phyloP scores from a whole-genome alignment of 495 filamentous ascomycete genomes.

The Annulohypoxylon maeteangense region DNA sequence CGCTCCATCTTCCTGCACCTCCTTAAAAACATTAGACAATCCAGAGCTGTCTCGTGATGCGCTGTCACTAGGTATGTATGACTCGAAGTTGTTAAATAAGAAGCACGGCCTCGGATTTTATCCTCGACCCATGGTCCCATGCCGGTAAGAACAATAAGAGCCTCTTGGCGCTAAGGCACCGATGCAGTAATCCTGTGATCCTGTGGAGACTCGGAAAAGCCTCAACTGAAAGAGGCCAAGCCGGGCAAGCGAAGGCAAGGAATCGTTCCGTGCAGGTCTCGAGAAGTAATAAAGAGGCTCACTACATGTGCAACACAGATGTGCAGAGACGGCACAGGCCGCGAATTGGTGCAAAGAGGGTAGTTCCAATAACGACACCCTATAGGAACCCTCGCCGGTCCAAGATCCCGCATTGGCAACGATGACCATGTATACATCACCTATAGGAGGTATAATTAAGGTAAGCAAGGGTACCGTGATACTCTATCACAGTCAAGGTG shows the following conservation, averaged over 20 bases:
- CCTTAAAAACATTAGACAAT: neutral
- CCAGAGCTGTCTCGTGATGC: conserved; percentile 34
- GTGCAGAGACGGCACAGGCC: conserved; percentile 2
- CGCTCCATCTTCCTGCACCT: conserved; percentile 27
- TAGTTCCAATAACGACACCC: conserved; percentile 17
- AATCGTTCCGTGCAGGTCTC: neutral
- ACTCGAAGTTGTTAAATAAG: conserved; percentile 7
- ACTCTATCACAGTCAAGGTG: conserved; percentile 6
- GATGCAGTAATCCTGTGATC: conserved; percentile 4
- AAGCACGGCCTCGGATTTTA: conserved; percentile 24
- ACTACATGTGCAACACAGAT: conserved; percentile 12
- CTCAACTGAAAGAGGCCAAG: neutral
- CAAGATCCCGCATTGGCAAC: conserved; percentile 27
- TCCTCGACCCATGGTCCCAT: conserved; percentile 38
- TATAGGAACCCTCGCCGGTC: conserved; percentile 34
- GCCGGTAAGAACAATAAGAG: conserved; percentile 14
- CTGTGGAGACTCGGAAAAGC: conserved; percentile 17
- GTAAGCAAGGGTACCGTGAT: conserved; percentile 14
- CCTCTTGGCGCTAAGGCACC: conserved; percentile 33
- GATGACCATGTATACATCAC: conserved; percentile 2
- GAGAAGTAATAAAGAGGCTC: conserved; percentile 22
- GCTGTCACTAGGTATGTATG: conserved; percentile 19
- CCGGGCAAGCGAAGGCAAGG: neutral
- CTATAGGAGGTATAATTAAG: conserved; percentile 12
- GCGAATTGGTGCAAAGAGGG: neutral